Conservation (phyloP, 352 stramenopile species). For the Peronospora belbahrii region DNA sequence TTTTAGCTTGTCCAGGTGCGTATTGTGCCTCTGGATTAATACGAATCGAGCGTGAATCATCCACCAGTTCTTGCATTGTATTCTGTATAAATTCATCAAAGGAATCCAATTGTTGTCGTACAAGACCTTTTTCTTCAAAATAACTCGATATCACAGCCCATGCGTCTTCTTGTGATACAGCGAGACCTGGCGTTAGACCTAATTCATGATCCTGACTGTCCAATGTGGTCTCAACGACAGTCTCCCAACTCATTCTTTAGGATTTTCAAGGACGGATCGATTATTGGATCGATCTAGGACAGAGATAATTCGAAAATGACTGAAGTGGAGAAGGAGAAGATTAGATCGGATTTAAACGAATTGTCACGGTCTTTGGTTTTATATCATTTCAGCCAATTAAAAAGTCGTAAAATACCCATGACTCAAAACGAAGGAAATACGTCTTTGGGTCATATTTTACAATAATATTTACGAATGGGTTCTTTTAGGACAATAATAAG, state of each 20-base stretch:
- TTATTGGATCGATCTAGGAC: too few relatives aligned
- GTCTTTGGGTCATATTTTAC: too few relatives aligned
- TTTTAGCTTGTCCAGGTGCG: slow-evolving; percentile 89
- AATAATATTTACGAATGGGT: too few relatives aligned
- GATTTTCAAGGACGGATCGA: too few relatives aligned
- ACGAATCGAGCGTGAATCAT: slow-evolving; percentile 94
- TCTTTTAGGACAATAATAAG: too few relatives aligned
- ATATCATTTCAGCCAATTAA: too few relatives aligned
- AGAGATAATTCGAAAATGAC: too few relatives aligned
- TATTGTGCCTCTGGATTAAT: slow-evolving; percentile 96
- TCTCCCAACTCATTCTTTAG: slow-evolving; percentile 82
- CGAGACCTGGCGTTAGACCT: slow-evolving; percentile 52
- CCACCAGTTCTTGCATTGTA: slow-evolving; percentile 99
- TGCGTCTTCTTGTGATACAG: slow-evolving; percentile 96
- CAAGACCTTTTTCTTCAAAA: slow-evolving; percentile 99
- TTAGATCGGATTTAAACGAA: too few relatives aligned
- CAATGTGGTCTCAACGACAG: slow-evolving; percentile 51
- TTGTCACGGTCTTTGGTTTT: too few relatives aligned
- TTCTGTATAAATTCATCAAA: slow-evolving; percentile 99
- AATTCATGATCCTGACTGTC: slow-evolving; percentile 36
- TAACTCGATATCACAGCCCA: slow-evolving; percentile 99
- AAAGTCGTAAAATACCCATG: too few relatives aligned
- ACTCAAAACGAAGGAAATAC: too few relatives aligned
- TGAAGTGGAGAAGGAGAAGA: too few relatives aligned
- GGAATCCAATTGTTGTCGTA: slow-evolving; percentile 99